These are phyloP conservation scores for Vitis hybrid DNA, from an alignment of 177 flowering plant species.

Conservation along the genomic window DNA sequence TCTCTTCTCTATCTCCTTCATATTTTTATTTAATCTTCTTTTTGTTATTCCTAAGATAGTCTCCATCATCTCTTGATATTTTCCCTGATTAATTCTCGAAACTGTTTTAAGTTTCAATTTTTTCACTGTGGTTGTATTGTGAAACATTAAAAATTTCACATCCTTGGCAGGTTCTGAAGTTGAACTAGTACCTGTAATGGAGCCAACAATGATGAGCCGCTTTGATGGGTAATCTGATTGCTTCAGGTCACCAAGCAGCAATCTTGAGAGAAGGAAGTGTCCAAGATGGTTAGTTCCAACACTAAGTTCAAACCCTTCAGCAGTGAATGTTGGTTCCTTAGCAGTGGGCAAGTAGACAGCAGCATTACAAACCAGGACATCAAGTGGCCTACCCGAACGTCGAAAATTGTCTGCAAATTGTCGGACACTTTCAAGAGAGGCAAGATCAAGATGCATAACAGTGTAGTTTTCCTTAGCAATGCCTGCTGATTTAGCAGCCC, in stretches of 20 bases:
- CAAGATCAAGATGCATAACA: constrained; percentile 72
- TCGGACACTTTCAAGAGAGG: constrained; percentile 74
- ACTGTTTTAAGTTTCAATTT: background rate
- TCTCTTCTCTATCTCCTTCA: background rate
- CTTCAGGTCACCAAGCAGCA: constrained; percentile 64
- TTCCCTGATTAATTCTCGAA: background rate
- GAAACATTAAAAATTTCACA: background rate
- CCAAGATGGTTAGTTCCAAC: constrained; percentile 82
- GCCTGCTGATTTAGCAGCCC: constrained; percentile 66
- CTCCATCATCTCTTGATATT: background rate
- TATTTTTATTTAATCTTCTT: background rate
- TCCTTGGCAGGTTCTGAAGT: background rate
- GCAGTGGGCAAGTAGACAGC: constrained; percentile 77
- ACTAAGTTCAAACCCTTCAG: constrained; percentile 80
- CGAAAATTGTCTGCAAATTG: constrained; percentile 67
- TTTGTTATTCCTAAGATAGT: no score
- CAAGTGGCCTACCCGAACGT: constrained; percentile 59
- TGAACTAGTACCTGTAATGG: constrained; percentile 56
- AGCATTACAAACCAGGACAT: constrained; percentile 75
- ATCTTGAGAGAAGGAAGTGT: constrained; percentile 65
- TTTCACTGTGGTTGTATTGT: background rate
- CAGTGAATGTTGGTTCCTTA: constrained; percentile 66
- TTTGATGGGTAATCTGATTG: constrained; percentile 64
- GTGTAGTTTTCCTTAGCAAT: constrained; percentile 62
- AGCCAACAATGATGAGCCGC: constrained; percentile 74